A percentile compares a stretch with the other conserved stretches of the same genome.
These are phyloP conservation scores for Corynespora cassiicola DNA, from an alignment of 2,329 filamentous ascomycete species.

Conservation along the genomic window DNA sequence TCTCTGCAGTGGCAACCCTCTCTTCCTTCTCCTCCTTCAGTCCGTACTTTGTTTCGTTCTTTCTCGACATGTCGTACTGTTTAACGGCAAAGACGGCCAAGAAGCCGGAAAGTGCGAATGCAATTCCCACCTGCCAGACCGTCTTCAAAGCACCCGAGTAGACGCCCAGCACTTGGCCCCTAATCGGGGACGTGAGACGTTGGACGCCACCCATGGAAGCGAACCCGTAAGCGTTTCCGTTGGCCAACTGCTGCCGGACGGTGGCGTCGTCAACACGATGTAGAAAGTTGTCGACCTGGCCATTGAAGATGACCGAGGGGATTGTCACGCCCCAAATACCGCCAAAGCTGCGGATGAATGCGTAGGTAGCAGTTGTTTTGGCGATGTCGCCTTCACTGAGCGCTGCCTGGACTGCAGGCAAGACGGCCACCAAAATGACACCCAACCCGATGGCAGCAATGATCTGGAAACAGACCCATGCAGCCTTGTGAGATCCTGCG, in stretches of 20 bases:
- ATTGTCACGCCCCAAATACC: constrained; percentile 22
- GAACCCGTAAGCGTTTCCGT: constrained; percentile 10
- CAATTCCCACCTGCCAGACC: constrained; percentile 41
- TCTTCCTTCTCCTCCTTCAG: too few relatives aligned
- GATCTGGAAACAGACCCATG: constrained; percentile 15
- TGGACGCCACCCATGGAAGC: too few relatives aligned
- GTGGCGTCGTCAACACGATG: constrained; percentile 3
- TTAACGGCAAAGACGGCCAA: constrained; percentile 3
- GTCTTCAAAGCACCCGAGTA: constrained; percentile 34
- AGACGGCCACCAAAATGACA: constrained; percentile 33
- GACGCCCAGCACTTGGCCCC: constrained; percentile 31
- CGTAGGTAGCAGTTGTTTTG: constrained; percentile 11
- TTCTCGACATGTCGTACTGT: too few relatives aligned
- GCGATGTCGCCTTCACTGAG: constrained; percentile 17
- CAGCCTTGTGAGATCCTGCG: constrained; percentile 6
- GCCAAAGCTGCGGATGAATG: constrained; percentile 18
- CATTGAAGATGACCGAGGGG: constrained; percentile 21
- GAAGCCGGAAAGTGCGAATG: constrained; percentile 20
- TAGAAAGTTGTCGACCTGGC: constrained; percentile 4
- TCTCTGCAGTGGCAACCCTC: too few relatives aligned
- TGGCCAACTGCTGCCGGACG: constrained; percentile 1
- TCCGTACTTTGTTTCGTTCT: too few relatives aligned
- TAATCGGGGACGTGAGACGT: not conserved
- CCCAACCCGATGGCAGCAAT: constrained; percentile 4
- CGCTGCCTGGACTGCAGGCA: constrained; percentile 42